Base-by-base conservation (phyloP, 1,284 basidiomycete species). In the Apiotrichum mycotoxinovorans region DNA sequence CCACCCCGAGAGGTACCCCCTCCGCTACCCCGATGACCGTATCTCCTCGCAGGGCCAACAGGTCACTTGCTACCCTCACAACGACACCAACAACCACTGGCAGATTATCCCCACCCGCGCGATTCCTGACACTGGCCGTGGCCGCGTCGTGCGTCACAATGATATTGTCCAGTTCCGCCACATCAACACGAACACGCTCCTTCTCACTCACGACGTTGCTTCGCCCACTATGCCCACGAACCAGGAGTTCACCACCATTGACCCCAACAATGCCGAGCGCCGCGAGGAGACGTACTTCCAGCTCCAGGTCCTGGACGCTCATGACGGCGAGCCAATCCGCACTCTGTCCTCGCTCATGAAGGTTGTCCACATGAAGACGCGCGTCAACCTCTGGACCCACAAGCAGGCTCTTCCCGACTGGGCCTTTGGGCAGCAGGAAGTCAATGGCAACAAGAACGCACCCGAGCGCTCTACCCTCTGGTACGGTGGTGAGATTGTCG, bases 31-130 rank as follows among this genome's bases (percentile, higher is more conserved):
- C 0, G 96, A 99, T 67, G 93, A 94, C 2, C 89, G 96, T 58
- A 87, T 99, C 74, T 93, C 89, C 67, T 91, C 88, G 66, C 90
- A 96, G 82, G 94, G 91, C 62, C 96, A 98, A 79, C 96, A 98
- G 76, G 96, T 99, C 33, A 98, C 96, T n/a, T 95, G 89, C 43
- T 98, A 98, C 77, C 89, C 86, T 0, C 72, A 74, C 66, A 72
- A 73, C 54, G 72, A 74, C 75, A 84, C 85, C 60, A 98, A 98
- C 82, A 99, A 98, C 79, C 69, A 88, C 69, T 99, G 96, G 96
- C 87, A 93, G 76, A 83, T 99, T 63, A 82, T 98, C 56, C 94
- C 96, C 1, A 96, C 93, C 30, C 91, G 89, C 70, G 87, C 91
- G 15, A 83, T 97, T 51, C 94, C 89, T 8, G 88, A 91, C 64